Base-by-base conservation (phyloP, 768 basidiomycete genomes). In the Rhizopogon rudus region DNA sequence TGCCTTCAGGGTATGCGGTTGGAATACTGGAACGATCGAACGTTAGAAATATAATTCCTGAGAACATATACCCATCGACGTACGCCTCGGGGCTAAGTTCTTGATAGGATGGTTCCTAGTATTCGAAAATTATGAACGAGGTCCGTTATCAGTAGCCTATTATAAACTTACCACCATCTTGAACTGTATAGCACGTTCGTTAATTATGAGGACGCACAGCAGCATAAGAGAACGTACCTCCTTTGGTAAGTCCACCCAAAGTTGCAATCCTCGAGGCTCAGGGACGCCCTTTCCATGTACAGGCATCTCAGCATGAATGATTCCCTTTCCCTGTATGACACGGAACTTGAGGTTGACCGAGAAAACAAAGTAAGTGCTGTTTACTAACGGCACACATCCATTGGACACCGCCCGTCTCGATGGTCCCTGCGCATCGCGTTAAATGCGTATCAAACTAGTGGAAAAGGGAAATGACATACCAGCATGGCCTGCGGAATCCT, bases 301-400 rank as follows among this genome's bases (percentile, higher is more conserved):
- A 2, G 96, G 96, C 91, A 97, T 97, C 74, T 91, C 88, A 2
- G 88, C 86, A 58, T 91, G 88, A 35, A 91, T 85, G 62, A 90
- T 89, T 46, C 90, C 90, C 63, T 75, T 75, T 37, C 81, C 81
- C 77, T 75, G 43, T n/a, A 33, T 57, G 51, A 54, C 6, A 40
- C 41, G n/a, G 20, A 13, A 50, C 37, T 40, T 39, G 39, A 45
- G 46, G 12, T 28, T 44, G 43, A 59, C n/a, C n/a, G 1, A 16
- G 29, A 1, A 28, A 45, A 33, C 29, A 44, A 55, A 61, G 42
- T 40, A 13, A 45, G 13, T 17, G 20, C 17, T 37, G 51, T 51
- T 50, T 35, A 69, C 81, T 73, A 54, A 86, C 88, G 13, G 88
- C 88, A 68, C 81, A 85, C 94, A 96, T 96, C 92, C 94, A 97